Evolutionary conservation across 306 rosid species (phyloP), one percentile per base, ranked within the genome.

Genomic region (Trichosanthes cucumerina): DNA sequence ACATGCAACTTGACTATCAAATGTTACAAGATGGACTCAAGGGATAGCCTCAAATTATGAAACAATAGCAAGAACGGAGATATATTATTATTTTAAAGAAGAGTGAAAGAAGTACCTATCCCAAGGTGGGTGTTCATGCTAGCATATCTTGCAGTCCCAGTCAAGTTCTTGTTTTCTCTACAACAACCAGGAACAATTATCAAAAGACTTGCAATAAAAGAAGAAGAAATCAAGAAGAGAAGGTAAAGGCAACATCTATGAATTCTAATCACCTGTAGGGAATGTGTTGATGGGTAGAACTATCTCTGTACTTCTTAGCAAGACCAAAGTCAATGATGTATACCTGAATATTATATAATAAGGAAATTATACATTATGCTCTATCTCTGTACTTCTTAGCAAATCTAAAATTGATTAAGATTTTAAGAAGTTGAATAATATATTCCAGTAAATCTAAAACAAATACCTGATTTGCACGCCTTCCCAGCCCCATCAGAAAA

Each of bases 51-150:
- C 60, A 18, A 73, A 49, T 46, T 16, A 26, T 18, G 8, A 49
- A 50, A 19, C 26, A 73, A 49, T 31, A 28, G 43, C 28, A 9
- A 4, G 60, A 33, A 28, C 47, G 19, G 16, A 33, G 41, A 18
- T 26, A 13, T 19, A 76, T 49, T n/a, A 74, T 74, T 49, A 33
- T 31, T 41, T 38, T 21, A n/a, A 54, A 75, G 79, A 72, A 47
- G 68, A 56, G 24, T 60, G 31, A 74, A 36, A 38, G 39, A 65
- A 69, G 64, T 82, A 92, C 95, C 97, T 85, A 93, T 90, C 69
- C 98, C 98, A 78, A 93, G 96, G 84, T 93, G 98, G 78, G 98
- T 93, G 80, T 93, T 91, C 93, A 89, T 89, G 90, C 98, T 94
- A 47, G 98, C 98, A 89, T 94, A 94, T 90, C 97, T 90, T 68